These are phyloP conservation scores for Penicillium angulare DNA, from an alignment of 495 filamentous ascomycete genomes.

Conservation along the genomic window DNA sequence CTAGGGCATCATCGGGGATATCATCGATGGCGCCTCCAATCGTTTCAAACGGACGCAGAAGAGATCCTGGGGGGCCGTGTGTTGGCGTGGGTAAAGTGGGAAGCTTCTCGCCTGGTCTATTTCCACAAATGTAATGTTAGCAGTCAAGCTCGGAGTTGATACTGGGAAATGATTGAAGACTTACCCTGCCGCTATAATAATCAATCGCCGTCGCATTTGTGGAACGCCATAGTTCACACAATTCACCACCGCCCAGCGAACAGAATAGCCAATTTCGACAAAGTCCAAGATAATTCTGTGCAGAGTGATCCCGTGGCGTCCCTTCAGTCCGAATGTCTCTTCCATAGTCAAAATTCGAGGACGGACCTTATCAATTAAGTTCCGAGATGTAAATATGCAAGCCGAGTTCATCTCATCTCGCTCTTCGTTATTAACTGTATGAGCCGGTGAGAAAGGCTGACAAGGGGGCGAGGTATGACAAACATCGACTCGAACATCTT, in stretches of 20 bases:
- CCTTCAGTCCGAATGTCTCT: constrained; percentile 68
- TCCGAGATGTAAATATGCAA: constrained; percentile 60
- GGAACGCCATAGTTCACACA: constrained; percentile 60
- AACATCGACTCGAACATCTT: constrained; percentile 58
- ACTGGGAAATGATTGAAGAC: constrained; percentile 11
- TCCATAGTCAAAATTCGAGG: constrained; percentile 81
- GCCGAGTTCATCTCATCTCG: constrained; percentile 75
- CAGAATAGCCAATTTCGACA: constrained; percentile 63
- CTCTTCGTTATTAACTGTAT: constrained; percentile 56
- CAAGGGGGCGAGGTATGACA: constrained; percentile 84
- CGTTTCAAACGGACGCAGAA: constrained; percentile 34
- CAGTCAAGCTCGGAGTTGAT: too few species aligned
- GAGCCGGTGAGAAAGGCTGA: constrained; percentile 75
- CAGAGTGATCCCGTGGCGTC: constrained; percentile 52
- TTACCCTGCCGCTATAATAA: constrained; percentile 79
- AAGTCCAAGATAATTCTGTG: constrained; percentile 63
- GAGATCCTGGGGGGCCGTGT: constrained; percentile 42
- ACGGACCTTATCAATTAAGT: constrained; percentile 56
- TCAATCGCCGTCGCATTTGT: constrained; percentile 59
- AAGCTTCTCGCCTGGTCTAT: constrained; percentile 70
- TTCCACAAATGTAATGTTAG: too few species aligned
- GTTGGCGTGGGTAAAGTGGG: constrained; percentile 68
- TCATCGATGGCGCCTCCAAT: constrained; percentile 47
- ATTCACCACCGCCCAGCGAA: constrained; percentile 57
- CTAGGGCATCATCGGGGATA: constrained; percentile 37